These are phyloP conservation scores for Termitomyces sp. DNA, from an alignment of 768 basidiomycete genomes.

Conservation along the genomic window DNA sequence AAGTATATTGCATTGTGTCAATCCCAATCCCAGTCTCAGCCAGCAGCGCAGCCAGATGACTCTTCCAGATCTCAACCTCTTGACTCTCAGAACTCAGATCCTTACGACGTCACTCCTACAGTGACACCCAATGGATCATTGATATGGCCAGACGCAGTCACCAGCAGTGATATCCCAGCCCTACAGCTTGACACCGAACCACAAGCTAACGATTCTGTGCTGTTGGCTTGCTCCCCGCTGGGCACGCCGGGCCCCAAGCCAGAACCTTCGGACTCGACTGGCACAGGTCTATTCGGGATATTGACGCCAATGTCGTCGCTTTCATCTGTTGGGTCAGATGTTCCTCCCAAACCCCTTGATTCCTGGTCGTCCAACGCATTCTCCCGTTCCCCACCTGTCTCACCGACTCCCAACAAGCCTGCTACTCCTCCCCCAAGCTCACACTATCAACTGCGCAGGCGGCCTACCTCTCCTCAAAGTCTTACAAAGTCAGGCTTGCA, in stretches of 20 bases:
- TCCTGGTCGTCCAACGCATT: neutral
- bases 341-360: conserved; percentile 4
- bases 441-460: conserved; percentile 31
- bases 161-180: conserved; percentile 26
- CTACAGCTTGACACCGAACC: conserved; percentile 32
- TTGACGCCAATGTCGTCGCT: conserved; percentile 15
- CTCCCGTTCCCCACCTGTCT: conserved; percentile 11
- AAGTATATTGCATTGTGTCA: conserved; percentile 1
- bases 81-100: conserved; percentile 41
- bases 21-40: conserved; percentile 1
- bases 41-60: conserved; percentile 17
- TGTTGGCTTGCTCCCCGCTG: conserved; percentile 32
- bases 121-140: conserved; percentile 54
- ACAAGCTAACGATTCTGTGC: conserved; percentile 22
- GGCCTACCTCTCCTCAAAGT: conserved; percentile 18
- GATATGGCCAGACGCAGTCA: conserved; percentile 28
- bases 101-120: conserved; percentile 45
- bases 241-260: conserved; percentile 21
- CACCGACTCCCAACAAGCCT: conserved; percentile 11
- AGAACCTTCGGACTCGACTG: conserved; percentile 4
- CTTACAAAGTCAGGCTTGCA: conserved; percentile 12
- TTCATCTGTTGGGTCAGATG: conserved; percentile 16
- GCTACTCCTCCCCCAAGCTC: conserved; percentile 11
- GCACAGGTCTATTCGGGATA: conserved; percentile 9
- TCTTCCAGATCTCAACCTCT: conserved; percentile 23